These are phyloP conservation scores for Phoma herbarum DNA, from an alignment of 2,329 filamentous ascomycete species.

Conservation along the genomic window DNA sequence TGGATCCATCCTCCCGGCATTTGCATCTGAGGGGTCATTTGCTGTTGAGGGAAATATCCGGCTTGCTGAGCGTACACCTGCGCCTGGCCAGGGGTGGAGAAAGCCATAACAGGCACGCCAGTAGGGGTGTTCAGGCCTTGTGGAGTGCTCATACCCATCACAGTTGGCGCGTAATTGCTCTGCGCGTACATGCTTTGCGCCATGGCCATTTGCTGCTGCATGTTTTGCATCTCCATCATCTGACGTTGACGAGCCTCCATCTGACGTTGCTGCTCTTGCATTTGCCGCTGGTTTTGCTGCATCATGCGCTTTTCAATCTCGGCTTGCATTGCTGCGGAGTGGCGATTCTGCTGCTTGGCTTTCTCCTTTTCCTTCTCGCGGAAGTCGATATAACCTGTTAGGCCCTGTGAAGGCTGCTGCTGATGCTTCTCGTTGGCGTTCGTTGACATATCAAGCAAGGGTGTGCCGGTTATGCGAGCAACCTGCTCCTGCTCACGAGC, in stretches of 20 bases:
- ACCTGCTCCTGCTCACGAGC: slow-evolving; percentile 89
- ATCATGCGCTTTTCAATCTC: slow-evolving; percentile 49
- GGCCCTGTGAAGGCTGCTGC: slow-evolving; percentile 59
- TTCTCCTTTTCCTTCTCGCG: slow-evolving; percentile 75
- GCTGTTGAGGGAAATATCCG: slow-evolving; percentile 39
- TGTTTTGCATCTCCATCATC: slow-evolving; percentile 39
- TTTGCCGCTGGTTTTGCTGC: slow-evolving; percentile 44
- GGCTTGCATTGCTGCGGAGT: slow-evolving; percentile 46
- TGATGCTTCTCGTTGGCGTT: slow-evolving; percentile 55
- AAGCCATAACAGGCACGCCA: slow-evolving; percentile 37
- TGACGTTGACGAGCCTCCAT: slow-evolving; percentile 38
- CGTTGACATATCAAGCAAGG: slow-evolving; percentile 72
- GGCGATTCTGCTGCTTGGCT: slow-evolving; percentile 45
- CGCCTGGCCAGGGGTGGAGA: slow-evolving; percentile 39
- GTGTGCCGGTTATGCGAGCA: slow-evolving; percentile 80
- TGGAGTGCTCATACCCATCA: slow-evolving; percentile 32
- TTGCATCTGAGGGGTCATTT: slow-evolving; percentile 37
- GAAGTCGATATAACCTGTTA: slow-evolving; percentile 81
- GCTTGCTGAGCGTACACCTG: slow-evolving; percentile 43
- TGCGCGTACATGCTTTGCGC: slow-evolving; percentile 35
- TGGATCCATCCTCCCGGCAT: slow-evolving; percentile 42
- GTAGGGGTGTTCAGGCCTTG: slow-evolving; percentile 32
- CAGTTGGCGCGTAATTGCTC: slow-evolving; percentile 34
- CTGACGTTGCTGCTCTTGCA: slow-evolving; percentile 40
- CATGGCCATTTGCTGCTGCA: slow-evolving; percentile 39